These are phyloP conservation scores for Aspergillus asperescens DNA, from an alignment of 495 filamentous ascomycete species.

Conservation along the genomic window DNA sequence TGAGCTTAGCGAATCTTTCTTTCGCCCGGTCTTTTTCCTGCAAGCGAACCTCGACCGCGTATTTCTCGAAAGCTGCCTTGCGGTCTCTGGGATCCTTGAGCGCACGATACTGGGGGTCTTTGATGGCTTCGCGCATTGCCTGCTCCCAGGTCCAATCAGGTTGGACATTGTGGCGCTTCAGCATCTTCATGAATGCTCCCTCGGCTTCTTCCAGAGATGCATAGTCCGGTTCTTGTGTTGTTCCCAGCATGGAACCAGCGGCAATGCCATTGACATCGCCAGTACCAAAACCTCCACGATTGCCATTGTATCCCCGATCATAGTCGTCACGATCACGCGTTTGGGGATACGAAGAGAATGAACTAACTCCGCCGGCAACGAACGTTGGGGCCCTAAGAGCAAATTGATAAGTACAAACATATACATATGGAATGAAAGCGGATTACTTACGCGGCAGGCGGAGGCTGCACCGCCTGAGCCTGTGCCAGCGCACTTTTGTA, in stretches of 20 bases:
- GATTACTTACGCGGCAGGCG: conserved; percentile 55
- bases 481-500: conserved; percentile 67
- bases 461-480: conserved; percentile 46
- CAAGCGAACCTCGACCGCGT: conserved; percentile 78
- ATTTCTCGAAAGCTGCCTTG: conserved; percentile 92
- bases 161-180: conserved; percentile 77
- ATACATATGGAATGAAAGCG: conserved; percentile 5
- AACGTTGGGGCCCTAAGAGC: conserved; percentile 57
- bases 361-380: conserved; percentile 57
- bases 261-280: conserved; percentile 50
- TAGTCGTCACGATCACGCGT: conserved; percentile 49
- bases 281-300: conserved; percentile 60
- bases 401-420: conserved; percentile 21
- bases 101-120: conserved; percentile 88
- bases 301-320: conserved; percentile 57
- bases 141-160: conserved; percentile 92
- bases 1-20: conserved; percentile 88
- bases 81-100: conserved; percentile 91
- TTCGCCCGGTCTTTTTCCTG: conserved; percentile 95
- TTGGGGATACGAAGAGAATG: conserved; percentile 46
- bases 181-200: conserved; percentile 85
- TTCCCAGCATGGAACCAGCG: conserved; percentile 56
- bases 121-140: conserved; percentile 80
- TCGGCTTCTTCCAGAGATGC: conserved; percentile 85
- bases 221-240: conserved; percentile 76